Base-by-base conservation (phyloP, 768 basidiomycete genomes). In the Asterophora lycoperdoides region DNA sequence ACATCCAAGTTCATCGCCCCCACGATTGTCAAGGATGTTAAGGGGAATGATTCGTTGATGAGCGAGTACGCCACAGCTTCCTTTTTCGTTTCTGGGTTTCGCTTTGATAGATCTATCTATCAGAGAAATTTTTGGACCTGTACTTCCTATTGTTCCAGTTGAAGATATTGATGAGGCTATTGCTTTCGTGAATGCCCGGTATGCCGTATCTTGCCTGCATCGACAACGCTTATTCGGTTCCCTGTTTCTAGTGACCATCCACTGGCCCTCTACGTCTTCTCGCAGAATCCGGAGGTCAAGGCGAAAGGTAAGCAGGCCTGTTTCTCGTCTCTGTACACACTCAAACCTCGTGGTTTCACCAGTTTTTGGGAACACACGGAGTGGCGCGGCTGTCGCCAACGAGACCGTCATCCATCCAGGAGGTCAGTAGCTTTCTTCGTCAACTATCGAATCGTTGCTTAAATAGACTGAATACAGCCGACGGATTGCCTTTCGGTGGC, bases 121-220 rank as follows among this genome's bases (percentile, higher is more conserved):
- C 53, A 90, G 89, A 51, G 92, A 93, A 59, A 74, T 93, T 36
- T 93, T 94, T 56, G 92, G 90, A 0, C 91, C 92, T 7, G 55
- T 94, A 8, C 68, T 94, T 18, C 84, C 89, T 3, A 72, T 94
- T 34, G 68, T 93, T 1, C 77, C 83, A 0, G 81, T 92, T 19
- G 77, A 83, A n/a, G 62, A 76, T 46, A 45, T 88, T 6, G 86
- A 90, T 29, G 83, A 79, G 33, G 90, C 83, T 3, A 81, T 92
- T 49, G 74, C 77, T 9, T 82, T 81, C 48, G 75, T 92, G 45
- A 84, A 84, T 55, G 64, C 65, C 13, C 73, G 71, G 86, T 81
- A 43, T 18, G 73, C 66, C 14, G 37, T 34, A 10, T 29, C 28
- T 11, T 8, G 7, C 5, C 15, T 19, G 7, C 4, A 13, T 34